These are phyloP conservation scores for Penicillium chermesinum DNA, from an alignment of 495 filamentous ascomycete genomes.

Conservation along the genomic window DNA sequence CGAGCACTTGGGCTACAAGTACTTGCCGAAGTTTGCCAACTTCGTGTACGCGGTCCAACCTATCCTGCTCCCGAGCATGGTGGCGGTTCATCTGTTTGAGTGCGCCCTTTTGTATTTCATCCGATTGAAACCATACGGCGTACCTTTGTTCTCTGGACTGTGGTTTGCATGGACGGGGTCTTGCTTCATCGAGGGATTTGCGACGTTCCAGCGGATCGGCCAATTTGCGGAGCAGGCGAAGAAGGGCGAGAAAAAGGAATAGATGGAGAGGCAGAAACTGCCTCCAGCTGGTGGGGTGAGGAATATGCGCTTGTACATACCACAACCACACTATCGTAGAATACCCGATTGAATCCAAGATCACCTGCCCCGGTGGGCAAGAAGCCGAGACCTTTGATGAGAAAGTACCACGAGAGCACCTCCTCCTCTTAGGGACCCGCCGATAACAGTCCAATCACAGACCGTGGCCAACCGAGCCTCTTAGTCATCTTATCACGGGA, in stretches of 20 bases:
- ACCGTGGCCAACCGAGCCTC: background rate
- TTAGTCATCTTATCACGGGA: background rate
- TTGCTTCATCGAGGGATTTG: constrained; percentile 56
- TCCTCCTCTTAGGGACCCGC: too few relatives aligned
- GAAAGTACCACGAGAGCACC: constrained; percentile 5
- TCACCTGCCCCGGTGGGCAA: background rate
- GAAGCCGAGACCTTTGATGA: constrained; percentile 2
- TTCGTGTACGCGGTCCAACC: constrained; percentile 48
- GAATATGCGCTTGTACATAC: too few relatives aligned
- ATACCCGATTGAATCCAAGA: background rate
- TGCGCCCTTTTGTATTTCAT: constrained; percentile 40
- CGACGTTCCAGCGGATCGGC: constrained; percentile 51
- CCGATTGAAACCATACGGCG: constrained; percentile 51
- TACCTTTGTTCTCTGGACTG: constrained; percentile 43
- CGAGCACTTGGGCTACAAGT: constrained; percentile 39
- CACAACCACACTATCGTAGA: too few relatives aligned
- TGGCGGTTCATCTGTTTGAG: constrained; percentile 53
- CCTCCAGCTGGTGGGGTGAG: too few relatives aligned
- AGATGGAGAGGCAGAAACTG: background rate
- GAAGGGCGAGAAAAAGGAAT: constrained; percentile 32
- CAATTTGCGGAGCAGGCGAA: constrained; percentile 45
- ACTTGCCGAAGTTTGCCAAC: constrained; percentile 44
- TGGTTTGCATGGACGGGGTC: constrained; percentile 61
- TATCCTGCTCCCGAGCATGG: constrained; percentile 38
- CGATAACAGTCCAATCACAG: background rate